Percentiles rank a stretch among this genome's conserved stretches.
phyloP scores from a whole-genome alignment of 352 stramenopile species.

The Phytopythium litorale region DNA sequence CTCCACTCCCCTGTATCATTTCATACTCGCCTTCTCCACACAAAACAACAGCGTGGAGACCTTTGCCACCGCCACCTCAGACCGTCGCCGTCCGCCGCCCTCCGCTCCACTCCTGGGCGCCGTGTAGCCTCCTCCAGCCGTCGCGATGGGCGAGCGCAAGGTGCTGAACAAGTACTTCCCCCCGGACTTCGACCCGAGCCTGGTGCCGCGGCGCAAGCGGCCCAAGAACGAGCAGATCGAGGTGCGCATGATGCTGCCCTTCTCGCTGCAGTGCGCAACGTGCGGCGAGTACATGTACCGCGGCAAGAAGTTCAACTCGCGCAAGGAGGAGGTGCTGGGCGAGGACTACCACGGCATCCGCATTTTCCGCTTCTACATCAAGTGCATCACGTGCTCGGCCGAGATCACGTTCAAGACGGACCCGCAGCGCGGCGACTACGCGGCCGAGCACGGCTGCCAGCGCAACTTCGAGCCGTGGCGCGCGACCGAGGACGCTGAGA shows the following conservation, averaged over 20 bases:
- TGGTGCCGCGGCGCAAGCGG: conserved; percentile 93
- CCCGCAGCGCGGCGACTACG: conserved; percentile 98
- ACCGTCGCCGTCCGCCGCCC: too few relatives aligned
- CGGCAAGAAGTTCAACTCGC: conserved; percentile 99
- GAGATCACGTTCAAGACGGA: conserved; percentile 99
- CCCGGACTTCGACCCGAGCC: conserved; percentile 97
- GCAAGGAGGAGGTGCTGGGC: conserved; percentile 96
- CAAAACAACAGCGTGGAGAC: too few relatives aligned
- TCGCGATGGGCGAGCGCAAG: conserved; percentile 98
- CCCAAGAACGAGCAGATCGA: conserved; percentile 95
- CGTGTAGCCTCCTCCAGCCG: too few relatives aligned
- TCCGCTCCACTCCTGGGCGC: too few relatives aligned
- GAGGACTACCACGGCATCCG: conserved; percentile 96
- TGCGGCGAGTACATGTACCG: conserved; percentile 99
- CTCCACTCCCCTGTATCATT: background rate
- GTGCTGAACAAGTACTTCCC: conserved; percentile 99
- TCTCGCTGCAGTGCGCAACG: conserved; percentile 96
- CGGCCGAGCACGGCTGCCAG: conserved; percentile 94
- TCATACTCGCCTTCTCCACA: background rate
- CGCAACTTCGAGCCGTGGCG: conserved; percentile 98
- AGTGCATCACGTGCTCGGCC: conserved; percentile 92
- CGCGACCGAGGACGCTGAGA: conserved; percentile 79
- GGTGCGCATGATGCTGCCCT: conserved; percentile 99
- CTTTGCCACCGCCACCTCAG: too few relatives aligned
- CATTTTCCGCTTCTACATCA: conserved; percentile 98